phyloP scores from a whole-genome alignment of 139 green algal species.

The Medakamo hakoo region DNA sequence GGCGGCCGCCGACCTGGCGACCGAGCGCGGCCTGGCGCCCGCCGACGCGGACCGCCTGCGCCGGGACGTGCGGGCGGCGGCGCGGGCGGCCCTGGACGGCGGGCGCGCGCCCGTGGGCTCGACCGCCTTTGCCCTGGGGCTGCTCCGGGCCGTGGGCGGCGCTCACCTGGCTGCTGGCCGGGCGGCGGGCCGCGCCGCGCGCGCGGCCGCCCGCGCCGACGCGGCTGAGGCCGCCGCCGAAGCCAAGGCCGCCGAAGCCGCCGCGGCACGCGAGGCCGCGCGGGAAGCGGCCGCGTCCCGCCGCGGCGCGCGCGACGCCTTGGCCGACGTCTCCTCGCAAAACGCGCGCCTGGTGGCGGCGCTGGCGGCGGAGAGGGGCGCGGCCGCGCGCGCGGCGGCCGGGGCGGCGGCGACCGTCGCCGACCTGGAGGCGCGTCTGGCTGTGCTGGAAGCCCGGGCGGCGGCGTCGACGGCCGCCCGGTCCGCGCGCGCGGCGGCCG shows the following conservation, averaged over 20 bases:
- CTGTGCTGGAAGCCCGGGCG: not conserved
- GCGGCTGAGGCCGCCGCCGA: not conserved
- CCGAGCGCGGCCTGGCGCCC: not conserved
- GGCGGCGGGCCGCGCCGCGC: too few species aligned
- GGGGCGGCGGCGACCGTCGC: not conserved
- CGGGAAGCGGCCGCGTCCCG: slow-evolving; percentile 2
- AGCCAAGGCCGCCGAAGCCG: not conserved
- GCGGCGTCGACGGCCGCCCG: too few species aligned
- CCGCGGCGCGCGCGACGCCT: slow-evolving; percentile 6
- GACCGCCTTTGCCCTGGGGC: not conserved
- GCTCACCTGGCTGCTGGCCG: not conserved
- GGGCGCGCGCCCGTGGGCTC: not conserved
- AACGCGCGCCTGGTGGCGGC: slow-evolving; percentile 7
- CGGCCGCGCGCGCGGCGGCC: not conserved
- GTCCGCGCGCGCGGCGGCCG: too few species aligned
- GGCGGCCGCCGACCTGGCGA: not conserved
- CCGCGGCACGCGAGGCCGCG: not conserved
- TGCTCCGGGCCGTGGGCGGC: not conserved
- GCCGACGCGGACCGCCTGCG: not conserved
- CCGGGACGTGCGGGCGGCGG: not conserved
- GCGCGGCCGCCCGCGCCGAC: not conserved
- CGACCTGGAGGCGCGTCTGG: not conserved
- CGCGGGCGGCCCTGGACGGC: too few species aligned
- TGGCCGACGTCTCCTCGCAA: slow-evolving; percentile 8
- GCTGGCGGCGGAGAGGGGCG: slow-evolving; percentile 2